A percentile compares a stretch with the other conserved stretches of the same genome.
phyloP scores from a whole-genome alignment of 2,329 filamentous ascomycete species.

The Fusarium transvaalense region DNA sequence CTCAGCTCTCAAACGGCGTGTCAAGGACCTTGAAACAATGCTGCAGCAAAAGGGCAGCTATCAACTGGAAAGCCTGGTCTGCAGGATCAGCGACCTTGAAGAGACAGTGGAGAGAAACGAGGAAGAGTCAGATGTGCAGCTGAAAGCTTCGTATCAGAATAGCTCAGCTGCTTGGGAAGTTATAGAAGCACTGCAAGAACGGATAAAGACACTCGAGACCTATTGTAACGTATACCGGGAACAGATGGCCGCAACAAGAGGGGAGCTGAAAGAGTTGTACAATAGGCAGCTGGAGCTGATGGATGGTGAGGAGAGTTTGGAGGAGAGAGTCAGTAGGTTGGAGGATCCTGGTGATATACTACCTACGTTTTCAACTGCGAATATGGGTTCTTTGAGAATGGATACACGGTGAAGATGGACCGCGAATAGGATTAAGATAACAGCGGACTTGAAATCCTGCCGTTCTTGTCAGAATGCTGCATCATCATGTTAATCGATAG shows the following conservation, averaged over 20 bases:
- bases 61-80: conserved; percentile 4
- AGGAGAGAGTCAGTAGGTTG: conserved; percentile 13
- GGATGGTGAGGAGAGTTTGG: conserved; percentile 27
- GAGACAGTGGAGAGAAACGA: conserved; percentile 16
- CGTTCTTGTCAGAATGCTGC: neutral
- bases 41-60: conserved; percentile 12
- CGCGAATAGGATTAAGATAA: fast-evolving
- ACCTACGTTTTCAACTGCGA: neutral
- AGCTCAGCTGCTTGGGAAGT: conserved; percentile 24
- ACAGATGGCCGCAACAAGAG: conserved; percentile 7
- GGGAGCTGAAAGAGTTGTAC: conserved; percentile 9
- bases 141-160: conserved; percentile 24
- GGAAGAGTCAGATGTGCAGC: neutral
- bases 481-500: neutral
- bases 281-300: conserved; percentile 27
- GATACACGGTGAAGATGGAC: neutral
- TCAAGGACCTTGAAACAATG: neutral
- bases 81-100: conserved; percentile 10
- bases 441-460: too few species aligned
- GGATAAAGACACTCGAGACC: conserved; percentile 14
- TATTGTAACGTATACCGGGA: conserved; percentile 5
- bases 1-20: neutral
- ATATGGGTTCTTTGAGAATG: neutral
- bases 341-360: neutral
- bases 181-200: conserved; percentile 11